Conservation (phyloP, 257 asterid genomes). For the Fraxinus americana region DNA sequence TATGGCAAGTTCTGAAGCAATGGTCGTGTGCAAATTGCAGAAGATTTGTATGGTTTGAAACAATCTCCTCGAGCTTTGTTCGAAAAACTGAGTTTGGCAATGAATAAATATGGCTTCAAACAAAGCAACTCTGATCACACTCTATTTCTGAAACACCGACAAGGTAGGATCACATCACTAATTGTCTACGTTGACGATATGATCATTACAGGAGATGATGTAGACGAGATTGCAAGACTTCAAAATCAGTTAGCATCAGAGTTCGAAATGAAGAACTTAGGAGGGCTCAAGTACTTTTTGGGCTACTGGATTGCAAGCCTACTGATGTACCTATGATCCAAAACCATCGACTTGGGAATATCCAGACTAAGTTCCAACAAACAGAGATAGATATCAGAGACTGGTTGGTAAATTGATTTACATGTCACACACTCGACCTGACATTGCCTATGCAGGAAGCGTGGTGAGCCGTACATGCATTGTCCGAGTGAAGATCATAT, state of each 20-base stretch:
- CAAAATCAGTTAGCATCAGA: neutral
- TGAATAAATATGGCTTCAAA: neutral
- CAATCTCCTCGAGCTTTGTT: neutral
- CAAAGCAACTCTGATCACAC: neutral
- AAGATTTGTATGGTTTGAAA: neutral
- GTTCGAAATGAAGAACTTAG: conserved; percentile 22
- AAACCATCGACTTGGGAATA: conserved; percentile 10
- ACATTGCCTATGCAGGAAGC: too few species aligned
- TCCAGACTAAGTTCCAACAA: neutral
- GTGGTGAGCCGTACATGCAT: too few species aligned
- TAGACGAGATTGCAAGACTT: neutral
- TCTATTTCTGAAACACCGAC: neutral
- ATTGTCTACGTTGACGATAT: neutral
- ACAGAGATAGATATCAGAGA: too few species aligned
- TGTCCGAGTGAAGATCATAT: too few species aligned
- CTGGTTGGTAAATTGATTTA: too few species aligned
- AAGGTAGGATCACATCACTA: neutral
- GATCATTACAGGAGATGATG: conserved; percentile 13
- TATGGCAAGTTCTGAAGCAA: neutral
- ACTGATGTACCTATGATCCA: neutral
- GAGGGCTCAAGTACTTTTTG: conserved; percentile 9
- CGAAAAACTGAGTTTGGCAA: neutral
- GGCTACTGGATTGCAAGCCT: neutral
- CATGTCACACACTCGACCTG: too few species aligned
- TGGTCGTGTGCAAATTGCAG: neutral